Evolutionary conservation across 2,329 filamentous ascomycete genomes (phyloP).

Genomic region (Pseudogymnoascus sp.): DNA sequence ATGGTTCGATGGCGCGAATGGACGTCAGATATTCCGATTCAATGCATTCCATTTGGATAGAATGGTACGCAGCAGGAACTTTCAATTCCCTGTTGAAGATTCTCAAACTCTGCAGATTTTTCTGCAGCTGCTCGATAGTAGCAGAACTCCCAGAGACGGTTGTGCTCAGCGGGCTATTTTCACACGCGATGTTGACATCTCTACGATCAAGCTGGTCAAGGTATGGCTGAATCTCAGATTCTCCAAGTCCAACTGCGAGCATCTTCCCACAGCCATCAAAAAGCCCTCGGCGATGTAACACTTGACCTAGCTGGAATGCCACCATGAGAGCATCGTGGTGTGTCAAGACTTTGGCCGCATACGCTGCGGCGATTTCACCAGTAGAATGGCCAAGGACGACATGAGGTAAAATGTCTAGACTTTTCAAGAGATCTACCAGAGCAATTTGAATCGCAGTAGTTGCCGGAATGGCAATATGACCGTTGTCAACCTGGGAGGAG

Average conservation of each 20-base stretch:
- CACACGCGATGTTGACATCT: constrained; percentile 28
- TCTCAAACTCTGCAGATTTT: constrained; percentile 19
- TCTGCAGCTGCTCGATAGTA: constrained; percentile 23
- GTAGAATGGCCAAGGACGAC: constrained; percentile 39
- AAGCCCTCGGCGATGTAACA: constrained; percentile 17
- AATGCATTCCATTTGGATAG: constrained; percentile 26
- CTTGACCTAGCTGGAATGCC: constrained; percentile 35
- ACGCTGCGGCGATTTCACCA: constrained; percentile 42
- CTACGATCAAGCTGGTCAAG: constrained; percentile 22
- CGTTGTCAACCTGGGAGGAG: not conserved
- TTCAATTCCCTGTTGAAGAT: constrained; percentile 25
- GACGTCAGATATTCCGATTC: constrained; percentile 19
- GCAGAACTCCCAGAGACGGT: constrained; percentile 24
- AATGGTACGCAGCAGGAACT: constrained; percentile 28
- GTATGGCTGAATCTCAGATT: constrained; percentile 24
- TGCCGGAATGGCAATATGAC: constrained; percentile 16
- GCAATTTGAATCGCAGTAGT: constrained; percentile 41
- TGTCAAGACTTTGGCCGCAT: constrained; percentile 31
- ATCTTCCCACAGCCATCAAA: constrained; percentile 37
- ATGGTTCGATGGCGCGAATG: constrained; percentile 17
- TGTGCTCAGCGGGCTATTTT: constrained; percentile 25
- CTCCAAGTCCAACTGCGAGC: constrained; percentile 41
- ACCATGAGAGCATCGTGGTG: constrained; percentile 31
- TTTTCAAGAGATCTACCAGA: constrained; percentile 35
- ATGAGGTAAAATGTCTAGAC: constrained; percentile 34